Evolutionary conservation across 1,284 basidiomycete genomes (phyloP), one percentile per base, ranked within the genome.

Genomic region (Tilletia horrida): DNA sequence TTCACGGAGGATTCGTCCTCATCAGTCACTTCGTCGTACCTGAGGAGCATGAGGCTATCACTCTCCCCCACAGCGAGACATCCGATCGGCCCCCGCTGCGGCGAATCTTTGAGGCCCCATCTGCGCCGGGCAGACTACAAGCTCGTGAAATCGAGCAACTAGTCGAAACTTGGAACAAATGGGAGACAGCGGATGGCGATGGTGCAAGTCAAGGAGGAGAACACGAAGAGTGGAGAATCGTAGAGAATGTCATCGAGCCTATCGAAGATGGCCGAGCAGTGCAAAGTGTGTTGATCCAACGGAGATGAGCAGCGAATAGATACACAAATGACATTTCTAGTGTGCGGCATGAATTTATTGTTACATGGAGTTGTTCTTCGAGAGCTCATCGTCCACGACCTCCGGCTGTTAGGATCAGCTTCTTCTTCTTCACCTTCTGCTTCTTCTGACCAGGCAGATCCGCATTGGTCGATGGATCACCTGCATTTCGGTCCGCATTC

Each of bases 381-480:
- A 4, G 35, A 6, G 35, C 11, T 35, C 55, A 18, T 3, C 55
- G 25, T 11, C 62, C 65, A 16, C 74, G 68, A 13, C 78, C 79
- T 23, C 79, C 79, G 7, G 70, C 73, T 2, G 79, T 81, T 21
- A 81, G 71, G 42, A 81, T 76, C 11, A 81, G 68, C 71, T 73
- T 76, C 40, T 78, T 79, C 69, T 79, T 76, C 70, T 77, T 80
- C 55, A 68, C 71, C n/a, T 76, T 72, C 55, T 59, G 50, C 50
- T 55, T 25, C 27, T 59, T 59, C 55, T 29, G 55, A 9, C 31
- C 14, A 3, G 18, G 45, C 35, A 40, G 35, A 40, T 40, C 35
- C 35, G 35, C 35, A 40, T 40, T 11, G 6, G 35, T 11, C 6
- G 35, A 40, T 4, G 35, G 4, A 6, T 40, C 35, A 11, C 4